phyloP scores from a whole-genome alignment of 1,139 yeast genomes.

The Hyphopichia wangnamkhiaoensis region DNA sequence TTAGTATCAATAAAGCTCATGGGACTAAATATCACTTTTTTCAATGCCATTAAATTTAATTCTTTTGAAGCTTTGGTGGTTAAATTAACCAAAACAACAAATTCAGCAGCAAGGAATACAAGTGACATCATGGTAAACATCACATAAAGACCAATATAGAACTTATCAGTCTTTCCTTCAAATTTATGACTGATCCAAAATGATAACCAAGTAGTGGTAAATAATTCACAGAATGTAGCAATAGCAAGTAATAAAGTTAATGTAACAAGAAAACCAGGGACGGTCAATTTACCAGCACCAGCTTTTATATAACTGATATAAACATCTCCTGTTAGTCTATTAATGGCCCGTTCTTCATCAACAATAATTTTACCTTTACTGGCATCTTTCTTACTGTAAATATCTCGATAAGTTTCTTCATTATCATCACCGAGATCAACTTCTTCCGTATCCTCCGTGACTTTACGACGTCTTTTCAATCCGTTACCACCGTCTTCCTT shows the following conservation, averaged over 20 bases:
- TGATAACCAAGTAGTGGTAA: slow-evolving; percentile 16
- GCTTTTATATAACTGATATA: slow-evolving; percentile 16
- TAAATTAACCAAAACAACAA: slow-evolving; percentile 25
- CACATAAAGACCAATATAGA: slow-evolving; percentile 17
- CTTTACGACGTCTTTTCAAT: too few species aligned
- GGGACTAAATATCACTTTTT: slow-evolving; percentile 25
- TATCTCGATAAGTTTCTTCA: slow-evolving; percentile 24
- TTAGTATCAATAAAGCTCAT: slow-evolving; percentile 33
- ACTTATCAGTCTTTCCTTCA: slow-evolving; percentile 8
- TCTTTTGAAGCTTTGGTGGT: slow-evolving; percentile 20
- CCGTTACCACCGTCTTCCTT: too few species aligned
- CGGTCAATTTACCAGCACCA: slow-evolving; percentile 18
- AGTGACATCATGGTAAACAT: slow-evolving; percentile 19
- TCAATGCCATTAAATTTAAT: slow-evolving; percentile 24
- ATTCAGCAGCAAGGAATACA: slow-evolving; percentile 22
- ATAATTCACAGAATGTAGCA: slow-evolving; percentile 11
- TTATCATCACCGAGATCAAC: slow-evolving; percentile 5
- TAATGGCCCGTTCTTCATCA: slow-evolving; percentile 21
- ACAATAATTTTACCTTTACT: slow-evolving; percentile 9
- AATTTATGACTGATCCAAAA: slow-evolving; percentile 16
- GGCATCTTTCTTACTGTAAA: slow-evolving; percentile 18
- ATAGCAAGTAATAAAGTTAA: slow-evolving; percentile 28
- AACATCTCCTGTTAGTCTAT: slow-evolving; percentile 15
- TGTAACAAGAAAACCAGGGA: slow-evolving; percentile 19
- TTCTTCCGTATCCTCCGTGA: slow-evolving; percentile 5